Conservation (phyloP, 2,329 filamentous ascomycete species). For the Rhinocladiella mackenziei region DNA sequence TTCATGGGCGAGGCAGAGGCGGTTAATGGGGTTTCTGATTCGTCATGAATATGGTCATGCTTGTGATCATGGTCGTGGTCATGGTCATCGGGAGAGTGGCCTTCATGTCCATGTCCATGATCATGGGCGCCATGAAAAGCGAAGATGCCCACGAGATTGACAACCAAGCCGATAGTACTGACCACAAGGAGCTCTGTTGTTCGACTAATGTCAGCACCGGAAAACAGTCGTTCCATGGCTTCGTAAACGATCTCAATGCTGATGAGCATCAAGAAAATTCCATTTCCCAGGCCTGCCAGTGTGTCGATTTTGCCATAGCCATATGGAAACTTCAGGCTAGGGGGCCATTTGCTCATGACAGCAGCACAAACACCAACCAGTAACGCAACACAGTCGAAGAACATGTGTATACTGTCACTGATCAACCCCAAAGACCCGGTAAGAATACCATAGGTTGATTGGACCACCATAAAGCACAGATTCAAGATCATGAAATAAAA, state of each 20-base stretch:
- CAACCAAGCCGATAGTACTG: conserved; percentile 76
- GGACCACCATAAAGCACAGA: conserved; percentile 89
- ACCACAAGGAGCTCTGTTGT: conserved; percentile 84
- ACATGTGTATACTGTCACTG: conserved; percentile 98
- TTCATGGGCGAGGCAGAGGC: conserved; percentile 32
- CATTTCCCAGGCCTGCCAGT: conserved; percentile 91
- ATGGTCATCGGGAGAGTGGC: conserved; percentile 38
- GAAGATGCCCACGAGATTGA: conserved; percentile 89
- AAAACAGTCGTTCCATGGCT: conserved; percentile 79
- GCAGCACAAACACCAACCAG: conserved; percentile 85
- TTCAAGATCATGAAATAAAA: conserved; percentile 98
- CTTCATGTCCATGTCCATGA: conserved; percentile 45
- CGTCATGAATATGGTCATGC: conserved; percentile 37
- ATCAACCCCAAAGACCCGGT: conserved; percentile 93
- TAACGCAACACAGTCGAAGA: conserved; percentile 93
- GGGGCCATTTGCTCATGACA: conserved; percentile 95
- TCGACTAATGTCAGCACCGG: conserved; percentile 77
- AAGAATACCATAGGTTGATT: conserved; percentile 88
- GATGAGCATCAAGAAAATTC: conserved; percentile 92
- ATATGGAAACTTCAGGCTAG: conserved; percentile 83
- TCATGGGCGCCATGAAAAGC: conserved; percentile 69
- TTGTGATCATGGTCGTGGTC: conserved; percentile 37
- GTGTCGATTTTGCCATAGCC: conserved; percentile 90
- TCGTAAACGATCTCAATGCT: conserved; percentile 96
- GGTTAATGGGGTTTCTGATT: conserved; percentile 18